Evolutionary conservation across 2,329 filamentous ascomycete genomes (phyloP).

Genomic region (Aspergillus sp.): DNA sequence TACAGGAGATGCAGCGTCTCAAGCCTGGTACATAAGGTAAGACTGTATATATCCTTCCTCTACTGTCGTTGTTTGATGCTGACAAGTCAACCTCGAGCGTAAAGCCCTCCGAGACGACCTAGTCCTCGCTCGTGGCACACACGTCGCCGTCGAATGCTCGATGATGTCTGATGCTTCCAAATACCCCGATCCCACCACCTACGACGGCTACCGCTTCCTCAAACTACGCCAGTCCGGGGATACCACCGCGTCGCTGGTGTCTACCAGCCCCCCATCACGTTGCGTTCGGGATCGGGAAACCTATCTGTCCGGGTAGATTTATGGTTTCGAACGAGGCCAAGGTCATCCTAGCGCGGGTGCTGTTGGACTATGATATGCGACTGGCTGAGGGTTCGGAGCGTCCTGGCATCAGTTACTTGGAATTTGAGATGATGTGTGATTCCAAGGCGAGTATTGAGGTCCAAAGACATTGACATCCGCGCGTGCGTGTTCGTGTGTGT

Average conservation of each 20-base stretch:
- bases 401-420: not conserved
- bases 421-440: constrained; percentile 4
- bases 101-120: constrained; percentile 7
- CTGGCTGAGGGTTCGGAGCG: not conserved
- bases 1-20: constrained; percentile 11
- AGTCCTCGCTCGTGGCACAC: constrained; percentile 9
- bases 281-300: constrained; percentile 19
- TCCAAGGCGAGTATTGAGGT: constrained; percentile 4
- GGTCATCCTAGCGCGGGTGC: constrained; percentile 16
- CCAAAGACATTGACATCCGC: not conserved
- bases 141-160: constrained; percentile 6
- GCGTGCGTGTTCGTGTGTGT: too few relatives aligned
- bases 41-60: not conserved
- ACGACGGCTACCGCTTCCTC: constrained; percentile 3
- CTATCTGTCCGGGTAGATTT: constrained; percentile 22
- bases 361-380: constrained; percentile 17
- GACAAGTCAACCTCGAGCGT: constrained; percentile 3
- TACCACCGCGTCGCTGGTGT: not conserved
- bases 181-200: constrained; percentile 8
- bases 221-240: not conserved
- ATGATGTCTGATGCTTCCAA: constrained; percentile 8
- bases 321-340: constrained; percentile 22
- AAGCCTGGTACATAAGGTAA: constrained; percentile 6
- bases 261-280: constrained; percentile 1
- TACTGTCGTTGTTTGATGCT: not conserved